Evolutionary conservation across 306 rosid species (phyloP).

Genomic region (Corylus americana): DNA sequence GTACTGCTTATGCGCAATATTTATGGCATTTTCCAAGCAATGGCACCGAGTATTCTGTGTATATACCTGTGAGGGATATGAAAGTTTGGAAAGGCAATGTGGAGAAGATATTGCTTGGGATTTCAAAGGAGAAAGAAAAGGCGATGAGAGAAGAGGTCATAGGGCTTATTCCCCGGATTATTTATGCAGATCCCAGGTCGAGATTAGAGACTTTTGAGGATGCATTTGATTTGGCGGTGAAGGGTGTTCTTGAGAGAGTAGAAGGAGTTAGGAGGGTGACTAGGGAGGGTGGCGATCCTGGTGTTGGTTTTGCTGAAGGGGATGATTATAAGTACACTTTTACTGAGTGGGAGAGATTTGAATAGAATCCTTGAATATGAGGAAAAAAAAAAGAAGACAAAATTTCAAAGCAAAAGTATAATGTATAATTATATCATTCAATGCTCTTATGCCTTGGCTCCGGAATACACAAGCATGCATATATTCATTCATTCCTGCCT

Average conservation of each 20-base stretch:
- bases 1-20: conserved; percentile 84
- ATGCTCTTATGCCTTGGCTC: neutral
- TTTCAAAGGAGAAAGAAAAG: conserved; percentile 49
- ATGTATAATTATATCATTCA: neutral
- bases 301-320: conserved; percentile 81
- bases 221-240: conserved; percentile 74
- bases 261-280: conserved; percentile 54
- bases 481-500: neutral
- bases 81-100: conserved; percentile 51
- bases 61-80: conserved; percentile 64
- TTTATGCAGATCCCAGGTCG: conserved; percentile 67
- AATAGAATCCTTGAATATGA: neutral
- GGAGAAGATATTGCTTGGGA: conserved; percentile 49
- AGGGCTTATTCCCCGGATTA: conserved; percentile 61
- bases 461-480: neutral
- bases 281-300: conserved; percentile 69
- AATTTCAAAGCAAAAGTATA: neutral
- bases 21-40: conserved; percentile 70
- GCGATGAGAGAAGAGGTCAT: conserved; percentile 81
- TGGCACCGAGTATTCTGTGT: conserved; percentile 63
- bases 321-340: conserved; percentile 84
- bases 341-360: conserved; percentile 25
- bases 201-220: conserved; percentile 50
- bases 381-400: neutral
- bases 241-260: conserved; percentile 68